Conservation (phyloP, 1,139 yeast genomes). For the Pichia sp. region DNA sequence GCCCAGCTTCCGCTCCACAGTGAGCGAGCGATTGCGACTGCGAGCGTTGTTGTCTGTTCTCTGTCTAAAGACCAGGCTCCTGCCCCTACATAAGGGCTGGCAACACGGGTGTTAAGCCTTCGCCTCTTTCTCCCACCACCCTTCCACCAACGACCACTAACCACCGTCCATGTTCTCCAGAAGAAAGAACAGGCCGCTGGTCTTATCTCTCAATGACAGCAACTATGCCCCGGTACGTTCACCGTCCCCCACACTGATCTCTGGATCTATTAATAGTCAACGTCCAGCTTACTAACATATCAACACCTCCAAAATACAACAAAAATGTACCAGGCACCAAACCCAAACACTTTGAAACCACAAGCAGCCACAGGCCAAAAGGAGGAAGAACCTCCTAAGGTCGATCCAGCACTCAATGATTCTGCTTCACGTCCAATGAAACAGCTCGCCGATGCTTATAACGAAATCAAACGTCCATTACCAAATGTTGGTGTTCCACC, state of each 20-base stretch:
- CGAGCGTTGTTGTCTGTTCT: too few relatives aligned
- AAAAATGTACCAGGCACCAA: slow-evolving; percentile 23
- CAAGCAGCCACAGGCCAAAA: slow-evolving; percentile 29
- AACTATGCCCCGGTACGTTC: slow-evolving; percentile 30
- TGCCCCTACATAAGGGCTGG: too few relatives aligned
- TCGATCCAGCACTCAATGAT: background rate
- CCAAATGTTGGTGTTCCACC: slow-evolving; percentile 2
- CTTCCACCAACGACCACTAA: too few relatives aligned
- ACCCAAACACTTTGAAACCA: slow-evolving; percentile 26
- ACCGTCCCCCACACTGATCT: background rate
- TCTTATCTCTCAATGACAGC: slow-evolving; percentile 26
- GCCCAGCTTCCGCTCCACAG: too few relatives aligned
- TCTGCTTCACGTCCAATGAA: slow-evolving; percentile 4
- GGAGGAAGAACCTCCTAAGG: background rate
- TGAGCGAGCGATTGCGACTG: too few relatives aligned
- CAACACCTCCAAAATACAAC: background rate
- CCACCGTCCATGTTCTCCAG: slow-evolving; percentile 20
- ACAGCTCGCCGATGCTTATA: slow-evolving; percentile 4
- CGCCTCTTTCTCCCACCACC: too few relatives aligned
- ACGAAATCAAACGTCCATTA: slow-evolving; percentile 5
- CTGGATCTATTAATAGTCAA: background rate
- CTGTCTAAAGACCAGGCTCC: too few relatives aligned
- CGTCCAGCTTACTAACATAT: background rate
- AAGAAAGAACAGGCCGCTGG: slow-evolving; percentile 26
- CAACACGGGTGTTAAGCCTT: too few relatives aligned